A percentile compares a stretch with the other conserved stretches of the same genome.
Conservation (phyloP, 805 yeast genomes). For the Zygosaccharomyces bailii region DNA sequence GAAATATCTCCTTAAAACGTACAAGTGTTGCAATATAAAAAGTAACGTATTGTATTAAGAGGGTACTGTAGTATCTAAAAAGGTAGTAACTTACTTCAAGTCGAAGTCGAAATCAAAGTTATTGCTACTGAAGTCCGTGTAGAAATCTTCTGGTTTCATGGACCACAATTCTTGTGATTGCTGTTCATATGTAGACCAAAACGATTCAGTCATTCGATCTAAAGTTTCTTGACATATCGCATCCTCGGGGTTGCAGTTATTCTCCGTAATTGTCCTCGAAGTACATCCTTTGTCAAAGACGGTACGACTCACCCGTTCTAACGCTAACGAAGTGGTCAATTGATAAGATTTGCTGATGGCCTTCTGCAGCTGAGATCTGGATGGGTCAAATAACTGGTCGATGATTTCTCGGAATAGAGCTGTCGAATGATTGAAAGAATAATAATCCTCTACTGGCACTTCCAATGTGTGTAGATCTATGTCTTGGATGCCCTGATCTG, state of each 20-base stretch:
- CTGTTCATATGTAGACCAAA: slow-evolving; percentile 21
- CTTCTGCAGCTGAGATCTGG: slow-evolving; percentile 10
- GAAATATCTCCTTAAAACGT: neutral
- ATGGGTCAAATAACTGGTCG: slow-evolving; percentile 20
- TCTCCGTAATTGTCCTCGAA: slow-evolving; percentile 22
- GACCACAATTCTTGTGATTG: slow-evolving; percentile 20
- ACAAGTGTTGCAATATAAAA: no score
- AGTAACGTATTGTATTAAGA: no score
- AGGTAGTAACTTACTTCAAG: slow-evolving; percentile 1
- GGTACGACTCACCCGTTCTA: slow-evolving; percentile 25
- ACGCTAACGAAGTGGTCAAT: slow-evolving; percentile 20
- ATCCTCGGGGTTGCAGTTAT: slow-evolving; percentile 11
- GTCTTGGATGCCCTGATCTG: slow-evolving; percentile 13
- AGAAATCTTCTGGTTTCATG: slow-evolving; percentile 22
- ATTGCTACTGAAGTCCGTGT: slow-evolving; percentile 9
- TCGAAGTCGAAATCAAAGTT: slow-evolving; percentile 9
- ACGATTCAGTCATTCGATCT: slow-evolving; percentile 18
- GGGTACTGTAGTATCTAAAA: neutral
- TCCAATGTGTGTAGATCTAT: slow-evolving; percentile 12
- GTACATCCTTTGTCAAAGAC: slow-evolving; percentile 24
- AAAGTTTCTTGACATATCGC: slow-evolving; percentile 18
- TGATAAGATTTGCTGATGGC: slow-evolving; percentile 19
- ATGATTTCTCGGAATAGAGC: slow-evolving; percentile 17
- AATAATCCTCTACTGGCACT: slow-evolving; percentile 11
- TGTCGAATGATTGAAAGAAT: slow-evolving; percentile 17